phyloP scores from a whole-genome alignment of 768 basidiomycete genomes.

The Trametes cinnabarina region DNA sequence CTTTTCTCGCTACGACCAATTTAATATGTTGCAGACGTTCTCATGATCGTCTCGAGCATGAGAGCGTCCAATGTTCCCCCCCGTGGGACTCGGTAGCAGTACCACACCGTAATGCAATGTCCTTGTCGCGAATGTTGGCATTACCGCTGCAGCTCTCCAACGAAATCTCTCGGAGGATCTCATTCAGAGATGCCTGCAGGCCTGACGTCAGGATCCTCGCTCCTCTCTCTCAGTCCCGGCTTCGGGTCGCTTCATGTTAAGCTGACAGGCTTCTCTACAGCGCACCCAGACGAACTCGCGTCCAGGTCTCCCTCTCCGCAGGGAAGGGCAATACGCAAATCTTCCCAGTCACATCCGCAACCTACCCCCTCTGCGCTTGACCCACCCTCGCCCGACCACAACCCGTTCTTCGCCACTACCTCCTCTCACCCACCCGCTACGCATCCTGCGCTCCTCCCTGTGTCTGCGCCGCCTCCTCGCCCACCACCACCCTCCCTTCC shows the following conservation, averaged over 20 bases:
- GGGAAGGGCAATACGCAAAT: background rate
- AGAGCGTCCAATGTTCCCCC: background rate
- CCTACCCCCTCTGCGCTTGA: constrained; percentile 2
- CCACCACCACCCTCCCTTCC: constrained; percentile 21
- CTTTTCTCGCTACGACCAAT: background rate
- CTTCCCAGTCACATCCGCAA: background rate
- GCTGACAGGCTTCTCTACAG: constrained; percentile 5
- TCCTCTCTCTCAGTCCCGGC: background rate
- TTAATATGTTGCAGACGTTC: background rate
- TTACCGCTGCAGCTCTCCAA: background rate
- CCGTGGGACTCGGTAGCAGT: constrained; percentile 4
- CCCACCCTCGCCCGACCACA: constrained; percentile 17
- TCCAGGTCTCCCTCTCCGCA: constrained; percentile 8
- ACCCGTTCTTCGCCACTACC: constrained; percentile 13
- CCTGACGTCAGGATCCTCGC: constrained; percentile 6
- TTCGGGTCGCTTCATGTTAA: background rate
- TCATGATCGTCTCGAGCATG: background rate
- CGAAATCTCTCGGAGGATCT: background rate
- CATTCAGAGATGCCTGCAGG: background rate
- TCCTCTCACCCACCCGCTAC: background rate
- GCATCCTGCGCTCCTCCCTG: constrained; percentile 7
- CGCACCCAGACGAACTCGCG: constrained; percentile 6
- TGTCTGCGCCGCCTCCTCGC: constrained; percentile 1
- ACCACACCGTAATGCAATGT: background rate
- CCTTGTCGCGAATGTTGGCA: background rate